A percentile compares a stretch with the other conserved stretches of the same genome.
Evolutionary conservation across 2,329 filamentous ascomycete species (phyloP).

Genomic region (Colletotrichum karsti): DNA sequence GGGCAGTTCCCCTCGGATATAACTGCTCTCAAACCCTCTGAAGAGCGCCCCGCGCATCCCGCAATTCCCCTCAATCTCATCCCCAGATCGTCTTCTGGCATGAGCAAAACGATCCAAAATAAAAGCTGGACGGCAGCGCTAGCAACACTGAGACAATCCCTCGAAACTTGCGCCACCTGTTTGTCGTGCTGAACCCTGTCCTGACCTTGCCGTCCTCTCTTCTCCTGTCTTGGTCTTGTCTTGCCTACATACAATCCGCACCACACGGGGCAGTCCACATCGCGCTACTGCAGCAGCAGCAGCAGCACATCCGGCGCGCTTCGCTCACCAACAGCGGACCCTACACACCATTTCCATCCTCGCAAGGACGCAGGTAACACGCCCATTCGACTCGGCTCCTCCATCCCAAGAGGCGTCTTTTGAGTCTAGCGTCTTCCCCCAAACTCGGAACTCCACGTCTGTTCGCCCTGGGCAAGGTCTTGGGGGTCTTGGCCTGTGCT

Average conservation of each 20-base stretch:
- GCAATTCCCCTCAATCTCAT: neutral
- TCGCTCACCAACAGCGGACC: neutral
- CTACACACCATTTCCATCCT: neutral
- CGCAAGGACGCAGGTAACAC: neutral
- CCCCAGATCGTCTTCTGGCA: neutral
- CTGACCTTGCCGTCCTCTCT: neutral
- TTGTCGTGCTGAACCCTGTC: constrained; percentile 15
- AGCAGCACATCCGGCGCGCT: neutral
- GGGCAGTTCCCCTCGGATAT: neutral
- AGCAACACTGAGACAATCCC: constrained; percentile 18
- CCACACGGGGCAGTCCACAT: neutral
- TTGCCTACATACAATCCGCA: constrained; percentile 7
- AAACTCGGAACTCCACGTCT: neutral
- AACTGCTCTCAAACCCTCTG: neutral
- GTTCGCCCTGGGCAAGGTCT: neutral
- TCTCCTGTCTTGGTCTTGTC: neutral
- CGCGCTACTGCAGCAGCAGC: neutral
- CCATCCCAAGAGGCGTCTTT: neutral
- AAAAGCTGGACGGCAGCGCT: constrained; percentile 1
- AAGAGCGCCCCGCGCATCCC: neutral
- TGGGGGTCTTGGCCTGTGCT: constrained; percentile 7
- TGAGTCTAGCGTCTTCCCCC: neutral
- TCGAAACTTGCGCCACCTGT: constrained; percentile 19
- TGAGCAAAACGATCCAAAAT: neutral
- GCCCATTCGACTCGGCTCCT: constrained; percentile 14